Evolutionary conservation across 2,329 filamentous ascomycete species (phyloP).

Genomic region (Rutstroemia sp.): DNA sequence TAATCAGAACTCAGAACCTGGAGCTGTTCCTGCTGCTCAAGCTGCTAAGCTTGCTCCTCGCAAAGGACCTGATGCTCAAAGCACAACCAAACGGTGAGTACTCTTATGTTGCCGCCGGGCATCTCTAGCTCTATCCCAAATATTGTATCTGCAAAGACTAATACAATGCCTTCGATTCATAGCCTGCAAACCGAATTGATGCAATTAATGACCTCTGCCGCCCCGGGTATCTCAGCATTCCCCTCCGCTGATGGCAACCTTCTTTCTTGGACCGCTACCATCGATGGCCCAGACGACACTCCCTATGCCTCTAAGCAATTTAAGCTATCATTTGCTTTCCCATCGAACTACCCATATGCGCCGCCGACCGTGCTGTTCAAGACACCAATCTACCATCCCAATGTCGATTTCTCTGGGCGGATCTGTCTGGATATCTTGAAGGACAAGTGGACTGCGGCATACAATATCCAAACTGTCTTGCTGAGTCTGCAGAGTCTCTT

Average conservation of each 20-base stretch:
- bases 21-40: constrained; percentile 42
- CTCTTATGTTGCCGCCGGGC: background rate
- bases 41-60: constrained; percentile 54
- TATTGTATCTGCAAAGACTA: background rate
- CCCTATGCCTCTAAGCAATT: constrained; percentile 83
- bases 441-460: constrained; percentile 97
- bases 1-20: constrained; percentile 60
- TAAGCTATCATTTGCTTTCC: constrained; percentile 89
- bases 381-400: constrained; percentile 98
- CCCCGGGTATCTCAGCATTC: constrained; percentile 91
- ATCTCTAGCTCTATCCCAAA: background rate
- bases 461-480: constrained; percentile 91
- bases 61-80: constrained; percentile 59
- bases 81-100: constrained; percentile 68
- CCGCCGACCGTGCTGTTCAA: constrained; percentile 92
- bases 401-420: constrained; percentile 92
- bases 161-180: constrained; percentile 1
- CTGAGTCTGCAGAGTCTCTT: constrained; percentile 91
- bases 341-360: constrained; percentile 85
- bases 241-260: constrained; percentile 85
- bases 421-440: constrained; percentile 98
- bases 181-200: constrained; percentile 97
- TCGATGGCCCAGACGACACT: constrained; percentile 83
- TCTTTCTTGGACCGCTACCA: constrained; percentile 88
- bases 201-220: constrained; percentile 94